Evolutionary conservation across 345 rosid genomes (phyloP), one percentile per base, ranked within the genome.

Genomic region (Murraya paniculata): DNA sequence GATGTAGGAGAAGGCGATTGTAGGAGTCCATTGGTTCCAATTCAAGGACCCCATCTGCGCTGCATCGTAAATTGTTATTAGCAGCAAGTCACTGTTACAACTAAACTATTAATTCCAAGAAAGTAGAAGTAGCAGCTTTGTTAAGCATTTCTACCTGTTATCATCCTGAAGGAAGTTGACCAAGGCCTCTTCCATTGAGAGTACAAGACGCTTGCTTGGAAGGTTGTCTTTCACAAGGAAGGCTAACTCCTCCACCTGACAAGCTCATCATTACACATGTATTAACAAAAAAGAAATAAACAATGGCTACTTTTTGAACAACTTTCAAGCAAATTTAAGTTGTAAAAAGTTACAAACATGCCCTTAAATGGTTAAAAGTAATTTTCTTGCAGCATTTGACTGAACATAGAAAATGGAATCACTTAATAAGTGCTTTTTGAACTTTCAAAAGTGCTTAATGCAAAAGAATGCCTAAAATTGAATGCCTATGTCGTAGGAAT

Each of bases 21-120:
- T 91, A 91, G 19, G 95, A 73, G 78, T 87, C 85, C 95, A 89
- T 89, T 25, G 95, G 91, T 81, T 91, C 90, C 88, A 91, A 80
- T 77, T 91, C 90, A 24, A 89, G 82, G 57, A 87, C 67, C 77
- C 85, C 89, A 71, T 88, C 89, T 73, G 83, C 65, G 74, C 95
- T 91, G 89, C 84, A 82, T 59, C 58, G 60, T 76, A 70, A 10
- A 71, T 55, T 36, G 56, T 68, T 71, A 16, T 77, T 39, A 75
- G 67, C 25, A 75, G 67, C 22, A 56, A 56, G 21, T 45, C 25
- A 36, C 19, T 56, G 21, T 45, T 25, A 35, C 33, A 59, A 61
- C 9, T 3, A 50, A 28, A 72, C n/a, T 75, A 21, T 30, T 16
- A 53, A 53, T 45, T 24, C 22, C 2, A 16, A 31, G 27, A 60